Percentiles rank a stretch among this genome's conserved stretches.
These are phyloP conservation scores for Chaetomium globosum DNA, from an alignment of 2,329 filamentous ascomycete genomes.

Conservation along the genomic window DNA sequence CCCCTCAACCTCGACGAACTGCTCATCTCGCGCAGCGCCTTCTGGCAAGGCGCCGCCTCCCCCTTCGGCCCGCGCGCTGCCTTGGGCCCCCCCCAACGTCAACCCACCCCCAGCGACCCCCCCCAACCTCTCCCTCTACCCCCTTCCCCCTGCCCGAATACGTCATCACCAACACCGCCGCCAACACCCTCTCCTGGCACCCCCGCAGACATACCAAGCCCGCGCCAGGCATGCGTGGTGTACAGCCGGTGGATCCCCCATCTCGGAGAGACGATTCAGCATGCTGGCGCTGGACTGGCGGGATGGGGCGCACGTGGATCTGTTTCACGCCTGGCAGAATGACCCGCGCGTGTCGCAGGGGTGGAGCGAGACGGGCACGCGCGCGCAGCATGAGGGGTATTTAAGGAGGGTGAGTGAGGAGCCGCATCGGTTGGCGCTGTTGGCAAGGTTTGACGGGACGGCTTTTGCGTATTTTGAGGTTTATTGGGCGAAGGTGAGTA, in stretches of 20 bases:
- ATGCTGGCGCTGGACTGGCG: conserved; percentile 73
- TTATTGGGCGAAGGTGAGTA: conserved; percentile 68
- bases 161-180: conserved; percentile 46
- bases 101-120: conserved; percentile 23
- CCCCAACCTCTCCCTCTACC: conserved; percentile 45
- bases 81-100: conserved; percentile 59
- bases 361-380: conserved; percentile 77
- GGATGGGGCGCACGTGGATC: conserved; percentile 63
- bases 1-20: conserved; percentile 31
- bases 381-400: conserved; percentile 75
- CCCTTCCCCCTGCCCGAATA: conserved; percentile 55
- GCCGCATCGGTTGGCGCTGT: conserved; percentile 69
- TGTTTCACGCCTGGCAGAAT: conserved; percentile 83
- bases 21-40: conserved; percentile 57
- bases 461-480: conserved; percentile 79
- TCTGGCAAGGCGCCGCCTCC: conserved; percentile 72
- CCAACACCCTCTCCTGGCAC: conserved; percentile 54
- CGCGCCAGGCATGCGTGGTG: conserved; percentile 65
- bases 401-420: conserved; percentile 69
- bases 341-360: conserved; percentile 78
- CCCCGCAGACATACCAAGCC: conserved; percentile 74
- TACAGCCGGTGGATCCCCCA: conserved; percentile 81
- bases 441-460: conserved; percentile 71
- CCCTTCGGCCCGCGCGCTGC: conserved; percentile 66
- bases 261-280: conserved; percentile 73